Conservation (phyloP, 1,284 basidiomycete genomes). For the Austroboletus novae-zelandiae region DNA sequence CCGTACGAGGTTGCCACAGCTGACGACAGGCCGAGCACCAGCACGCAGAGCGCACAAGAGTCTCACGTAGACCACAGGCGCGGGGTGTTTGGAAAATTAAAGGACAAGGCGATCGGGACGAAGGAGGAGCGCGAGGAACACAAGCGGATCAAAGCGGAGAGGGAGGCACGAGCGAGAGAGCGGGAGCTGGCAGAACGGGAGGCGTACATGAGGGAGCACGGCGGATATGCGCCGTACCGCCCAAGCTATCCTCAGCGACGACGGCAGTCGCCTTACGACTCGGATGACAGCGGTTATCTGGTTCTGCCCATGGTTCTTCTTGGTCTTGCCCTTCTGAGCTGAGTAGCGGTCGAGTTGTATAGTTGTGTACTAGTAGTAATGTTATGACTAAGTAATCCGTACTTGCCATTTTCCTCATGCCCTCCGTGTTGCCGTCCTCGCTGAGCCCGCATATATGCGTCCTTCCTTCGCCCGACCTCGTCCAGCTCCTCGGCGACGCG, state of each 20-base stretch:
- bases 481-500: conserved; percentile 52
- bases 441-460: conserved; percentile 78
- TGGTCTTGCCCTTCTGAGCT: too few relatives aligned
- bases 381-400: neutral
- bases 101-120: conserved; percentile 60
- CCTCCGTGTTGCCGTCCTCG: conserved; percentile 59
- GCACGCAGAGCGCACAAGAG: neutral
- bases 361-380: conserved; percentile 4
- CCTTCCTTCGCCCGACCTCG: conserved; percentile 65
- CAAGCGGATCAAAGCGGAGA: conserved; percentile 36
- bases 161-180: conserved; percentile 26
- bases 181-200: conserved; percentile 23
- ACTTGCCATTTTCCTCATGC: conserved; percentile 29
- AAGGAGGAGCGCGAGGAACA: conserved; percentile 61
- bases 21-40: conserved; percentile 13
- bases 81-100: conserved; percentile 57
- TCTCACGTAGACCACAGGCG: conserved; percentile 35
- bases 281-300: too few relatives aligned
- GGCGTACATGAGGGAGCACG: conserved; percentile 34
- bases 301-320: too few relatives aligned
- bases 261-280: neutral
- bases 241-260: conserved; percentile 13
- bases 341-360: neutral
- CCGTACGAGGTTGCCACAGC: conserved; percentile 28
- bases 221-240: conserved; percentile 31